phyloP scores from a whole-genome alignment of 345 rosid species.

The Populus deltoides region DNA sequence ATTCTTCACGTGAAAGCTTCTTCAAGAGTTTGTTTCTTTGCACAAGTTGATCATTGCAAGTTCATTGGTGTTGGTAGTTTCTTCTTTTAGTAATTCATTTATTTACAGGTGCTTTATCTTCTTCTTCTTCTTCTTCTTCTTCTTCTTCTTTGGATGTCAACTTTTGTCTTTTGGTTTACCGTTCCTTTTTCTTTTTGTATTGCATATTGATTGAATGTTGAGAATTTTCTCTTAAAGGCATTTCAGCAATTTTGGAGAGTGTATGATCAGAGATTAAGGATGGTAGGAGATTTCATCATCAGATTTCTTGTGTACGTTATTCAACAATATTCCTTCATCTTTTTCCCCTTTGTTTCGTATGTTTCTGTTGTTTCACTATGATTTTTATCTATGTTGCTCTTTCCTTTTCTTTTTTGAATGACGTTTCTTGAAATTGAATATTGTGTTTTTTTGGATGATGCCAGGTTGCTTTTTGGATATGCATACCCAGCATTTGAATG shows the following conservation, averaged over 20 bases:
- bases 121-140: background rate
- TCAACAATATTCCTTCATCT: background rate
- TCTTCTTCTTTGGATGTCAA: background rate
- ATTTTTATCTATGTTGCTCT: background rate
- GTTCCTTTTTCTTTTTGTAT: background rate
- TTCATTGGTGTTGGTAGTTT: background rate
- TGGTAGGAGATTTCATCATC: conserved; percentile 70
- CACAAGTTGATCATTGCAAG: background rate
- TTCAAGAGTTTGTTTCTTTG: background rate
- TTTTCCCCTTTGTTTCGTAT: background rate
- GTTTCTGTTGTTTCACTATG: background rate
- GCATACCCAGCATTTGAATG: conserved; percentile 93
- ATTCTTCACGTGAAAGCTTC: conserved; percentile 2
- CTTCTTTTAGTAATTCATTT: background rate
- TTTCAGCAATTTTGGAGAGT: conserved; percentile 31
- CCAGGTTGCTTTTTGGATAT: conserved; percentile 79
- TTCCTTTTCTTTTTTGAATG: background rate
- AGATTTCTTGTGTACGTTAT: conserved; percentile 55
- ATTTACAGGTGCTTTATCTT: background rate
- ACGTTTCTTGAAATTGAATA: background rate
- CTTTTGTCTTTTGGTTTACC: background rate
- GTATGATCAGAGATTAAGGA: conserved; percentile 25
- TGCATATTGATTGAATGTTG: background rate
- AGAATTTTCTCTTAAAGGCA: background rate
- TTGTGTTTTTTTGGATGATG: background rate